Evolutionary conservation across 345 rosid species (phyloP).

Genomic region (Sonneratia alba): DNA sequence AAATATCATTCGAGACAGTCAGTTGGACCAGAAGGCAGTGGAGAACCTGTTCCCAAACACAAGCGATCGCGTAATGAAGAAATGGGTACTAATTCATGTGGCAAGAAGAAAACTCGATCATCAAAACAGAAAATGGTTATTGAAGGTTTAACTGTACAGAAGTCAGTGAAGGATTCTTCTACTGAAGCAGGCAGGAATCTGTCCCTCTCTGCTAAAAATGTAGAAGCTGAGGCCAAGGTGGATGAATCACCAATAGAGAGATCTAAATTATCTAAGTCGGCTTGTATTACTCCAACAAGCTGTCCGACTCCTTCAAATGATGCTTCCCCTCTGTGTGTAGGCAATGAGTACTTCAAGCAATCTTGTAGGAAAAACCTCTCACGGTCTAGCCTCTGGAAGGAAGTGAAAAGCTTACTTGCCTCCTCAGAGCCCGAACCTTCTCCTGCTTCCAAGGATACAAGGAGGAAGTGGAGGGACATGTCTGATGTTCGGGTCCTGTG

Average conservation of each 20-base stretch:
- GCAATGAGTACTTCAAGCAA: slow-evolving; percentile 50
- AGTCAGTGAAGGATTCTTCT: background rate
- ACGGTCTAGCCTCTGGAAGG: slow-evolving; percentile 32
- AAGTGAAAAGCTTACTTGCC: slow-evolving; percentile 37
- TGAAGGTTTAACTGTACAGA: background rate
- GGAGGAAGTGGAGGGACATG: slow-evolving; percentile 74
- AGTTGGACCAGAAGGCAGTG: slow-evolving; percentile 12
- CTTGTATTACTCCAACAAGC: slow-evolving; percentile 26
- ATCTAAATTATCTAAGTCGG: slow-evolving; percentile 17
- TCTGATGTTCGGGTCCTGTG: slow-evolving; percentile 49
- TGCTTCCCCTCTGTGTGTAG: slow-evolving; percentile 77
- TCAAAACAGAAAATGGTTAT: background rate
- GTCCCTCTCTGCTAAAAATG: background rate
- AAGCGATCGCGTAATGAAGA: slow-evolving; percentile 20
- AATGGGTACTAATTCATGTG: slow-evolving; percentile 17
- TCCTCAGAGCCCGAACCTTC: slow-evolving; percentile 23
- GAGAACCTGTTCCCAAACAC: slow-evolving; percentile 10
- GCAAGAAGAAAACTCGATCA: slow-evolving; percentile 21
- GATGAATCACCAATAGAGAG: slow-evolving; percentile 18
- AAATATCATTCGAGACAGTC: slow-evolving; percentile 1
- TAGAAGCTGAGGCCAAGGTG: slow-evolving; percentile 14
- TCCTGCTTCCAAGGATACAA: slow-evolving; percentile 34
- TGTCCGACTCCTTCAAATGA: slow-evolving; percentile 30
- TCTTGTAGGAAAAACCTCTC: slow-evolving; percentile 51
- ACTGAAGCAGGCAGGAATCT: background rate